A percentile compares a stretch with the other conserved stretches of the same genome.
Evolutionary conservation across 495 filamentous ascomycete species (phyloP).

Genomic region (Neurospora sp.): DNA sequence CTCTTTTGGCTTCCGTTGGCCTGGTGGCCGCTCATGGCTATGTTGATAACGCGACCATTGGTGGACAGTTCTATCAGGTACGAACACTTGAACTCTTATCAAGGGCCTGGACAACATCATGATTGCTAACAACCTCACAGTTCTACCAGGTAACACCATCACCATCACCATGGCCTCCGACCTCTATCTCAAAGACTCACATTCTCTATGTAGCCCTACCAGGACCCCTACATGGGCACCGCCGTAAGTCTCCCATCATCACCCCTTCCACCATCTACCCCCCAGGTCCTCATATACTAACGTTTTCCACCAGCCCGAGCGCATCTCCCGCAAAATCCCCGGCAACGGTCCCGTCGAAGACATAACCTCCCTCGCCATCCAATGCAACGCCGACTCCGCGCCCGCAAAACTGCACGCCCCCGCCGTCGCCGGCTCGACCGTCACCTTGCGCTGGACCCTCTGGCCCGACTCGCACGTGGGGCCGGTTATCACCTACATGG

Average conservation of each 20-base stretch:
- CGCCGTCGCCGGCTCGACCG: constrained; percentile 43
- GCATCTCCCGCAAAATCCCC: constrained; percentile 38
- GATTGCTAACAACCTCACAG: constrained; percentile 5
- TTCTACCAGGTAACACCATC: constrained; percentile 12
- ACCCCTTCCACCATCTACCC: too few relatives aligned
- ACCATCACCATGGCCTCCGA: neutral
- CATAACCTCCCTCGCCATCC: constrained; percentile 33
- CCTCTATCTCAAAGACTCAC: neutral
- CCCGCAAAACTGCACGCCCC: constrained; percentile 45
- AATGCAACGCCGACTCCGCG: constrained; percentile 37
- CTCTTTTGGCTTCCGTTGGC: constrained; percentile 38
- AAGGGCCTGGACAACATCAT: neutral
- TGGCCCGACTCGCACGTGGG: constrained; percentile 57
- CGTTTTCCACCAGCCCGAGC: constrained; percentile 10
- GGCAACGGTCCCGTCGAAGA: constrained; percentile 44
- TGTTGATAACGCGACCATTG: constrained; percentile 41
- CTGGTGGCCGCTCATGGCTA: constrained; percentile 54
- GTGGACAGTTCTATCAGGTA: constrained; percentile 27
- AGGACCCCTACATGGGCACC: constrained; percentile 38
- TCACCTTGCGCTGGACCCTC: constrained; percentile 52
- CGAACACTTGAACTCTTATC: neutral
- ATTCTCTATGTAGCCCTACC: constrained; percentile 28
- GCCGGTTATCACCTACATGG: constrained; percentile 57
- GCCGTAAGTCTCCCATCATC: constrained; percentile 1
- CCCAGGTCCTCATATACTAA: neutral